Evolutionary conservation across 1,284 basidiomycete species (phyloP).

Genomic region (Heterobasidion parviporum): DNA sequence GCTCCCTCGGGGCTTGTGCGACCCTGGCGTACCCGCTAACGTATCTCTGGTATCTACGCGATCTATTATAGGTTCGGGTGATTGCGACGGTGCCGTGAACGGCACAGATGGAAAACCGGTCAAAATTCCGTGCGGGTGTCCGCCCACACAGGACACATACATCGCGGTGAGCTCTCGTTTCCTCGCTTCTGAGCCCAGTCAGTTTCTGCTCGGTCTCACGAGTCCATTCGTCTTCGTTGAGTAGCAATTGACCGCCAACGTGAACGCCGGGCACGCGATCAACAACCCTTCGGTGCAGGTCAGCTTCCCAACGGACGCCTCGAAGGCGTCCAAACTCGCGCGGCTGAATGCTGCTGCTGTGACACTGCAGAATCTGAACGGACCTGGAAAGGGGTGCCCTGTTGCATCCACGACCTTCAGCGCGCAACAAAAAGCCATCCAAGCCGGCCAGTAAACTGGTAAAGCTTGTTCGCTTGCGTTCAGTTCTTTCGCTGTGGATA

Average conservation of each 20-base stretch:
- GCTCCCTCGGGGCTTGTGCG: not conserved
- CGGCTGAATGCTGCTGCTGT: conserved; percentile 3
- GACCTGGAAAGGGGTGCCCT: conserved; percentile 30
- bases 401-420: conserved; percentile 27
- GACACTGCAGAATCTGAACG: conserved; percentile 32
- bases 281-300: conserved; percentile 13
- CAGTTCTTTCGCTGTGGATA: not conserved
- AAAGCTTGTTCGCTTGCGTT: not conserved
- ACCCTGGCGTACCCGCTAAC: not conserved
- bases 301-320: conserved; percentile 3
- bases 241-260: conserved; percentile 12
- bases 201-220: not conserved
- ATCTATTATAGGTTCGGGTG: conserved; percentile 16
- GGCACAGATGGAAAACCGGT: conserved; percentile 23
- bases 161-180: conserved; percentile 17
- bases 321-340: conserved; percentile 2
- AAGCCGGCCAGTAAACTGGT: not conserved
- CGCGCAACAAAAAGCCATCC: conserved; percentile 13
- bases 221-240: too few relatives aligned
- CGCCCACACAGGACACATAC: conserved; percentile 25
- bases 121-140: conserved; percentile 32
- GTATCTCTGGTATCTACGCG: not conserved
- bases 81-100: conserved; percentile 26
- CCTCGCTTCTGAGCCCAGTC: not conserved
- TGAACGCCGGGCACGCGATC: conserved; percentile 18